These are phyloP conservation scores for Aureobasidium subglaciale DNA, from an alignment of 2,329 filamentous ascomycete genomes.

Conservation along the genomic window DNA sequence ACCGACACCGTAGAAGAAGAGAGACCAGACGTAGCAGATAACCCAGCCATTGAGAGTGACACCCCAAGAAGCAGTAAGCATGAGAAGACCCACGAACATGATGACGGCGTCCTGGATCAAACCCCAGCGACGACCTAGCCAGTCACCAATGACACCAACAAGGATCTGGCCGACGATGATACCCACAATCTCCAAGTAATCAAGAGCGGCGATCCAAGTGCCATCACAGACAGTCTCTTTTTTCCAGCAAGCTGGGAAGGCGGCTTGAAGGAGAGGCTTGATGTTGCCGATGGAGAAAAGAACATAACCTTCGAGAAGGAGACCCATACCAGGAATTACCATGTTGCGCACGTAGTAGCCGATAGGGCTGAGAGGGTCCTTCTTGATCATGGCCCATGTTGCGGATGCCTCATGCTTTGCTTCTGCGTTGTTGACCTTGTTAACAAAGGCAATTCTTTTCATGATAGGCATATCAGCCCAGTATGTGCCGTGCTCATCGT, in stretches of 20 bases:
- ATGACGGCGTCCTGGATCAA: slow-evolving; percentile 90
- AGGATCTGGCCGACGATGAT: slow-evolving; percentile 91
- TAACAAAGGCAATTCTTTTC: slow-evolving; percentile 69
- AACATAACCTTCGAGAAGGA: slow-evolving; percentile 90
- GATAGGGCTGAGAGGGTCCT: slow-evolving; percentile 77
- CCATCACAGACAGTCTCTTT: slow-evolving; percentile 55
- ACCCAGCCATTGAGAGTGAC: slow-evolving; percentile 83
- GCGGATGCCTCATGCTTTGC: slow-evolving; percentile 57
- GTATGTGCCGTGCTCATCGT: slow-evolving; percentile 74
- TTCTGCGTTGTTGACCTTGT: slow-evolving; percentile 64
- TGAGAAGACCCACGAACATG: slow-evolving; percentile 88
- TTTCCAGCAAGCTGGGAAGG: slow-evolving; percentile 75
- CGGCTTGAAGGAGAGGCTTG: slow-evolving; percentile 67
- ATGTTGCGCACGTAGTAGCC: slow-evolving; percentile 83
- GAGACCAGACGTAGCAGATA: slow-evolving; percentile 89
- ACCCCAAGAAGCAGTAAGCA: slow-evolving; percentile 90
- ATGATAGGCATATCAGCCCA: slow-evolving; percentile 78
- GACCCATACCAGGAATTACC: slow-evolving; percentile 83
- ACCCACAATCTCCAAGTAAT: slow-evolving; percentile 87
- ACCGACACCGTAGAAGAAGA: slow-evolving; percentile 79
- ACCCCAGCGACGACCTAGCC: slow-evolving; percentile 87
- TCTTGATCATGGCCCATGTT: slow-evolving; percentile 75
- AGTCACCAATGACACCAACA: slow-evolving; percentile 74
- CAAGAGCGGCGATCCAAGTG: slow-evolving; percentile 77
- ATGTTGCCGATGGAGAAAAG: slow-evolving; percentile 96